Evolutionary conservation across 73 alveolate species (phyloP), one percentile per base, ranked within the genome.

Genomic region (Tetrahymena malaccensis): DNA sequence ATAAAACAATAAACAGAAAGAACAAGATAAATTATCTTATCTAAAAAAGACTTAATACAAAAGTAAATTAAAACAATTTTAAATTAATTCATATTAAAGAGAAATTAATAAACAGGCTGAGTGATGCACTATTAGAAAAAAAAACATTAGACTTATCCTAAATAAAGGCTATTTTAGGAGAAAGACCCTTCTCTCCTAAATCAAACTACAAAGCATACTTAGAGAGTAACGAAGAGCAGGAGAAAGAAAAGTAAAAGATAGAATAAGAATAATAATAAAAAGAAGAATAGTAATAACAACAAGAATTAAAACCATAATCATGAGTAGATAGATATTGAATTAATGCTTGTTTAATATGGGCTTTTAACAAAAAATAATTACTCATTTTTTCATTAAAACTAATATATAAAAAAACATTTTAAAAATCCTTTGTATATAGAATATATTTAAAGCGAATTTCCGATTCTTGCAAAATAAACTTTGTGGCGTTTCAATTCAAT

Each of bases 151-250:
- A 97, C 16, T 96, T 98, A 35, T 97, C 98, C 37, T 97, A 97
- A 89, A 97, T 98, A 35, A 95, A 97, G 31, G 98, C 96, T 21
- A 50, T 97, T 22, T 96, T 98, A 21, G 99, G 99, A 10, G 97
- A 97, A 89, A 96, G 99, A 94, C 99, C 99, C 10, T 98, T 95
- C 94, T 97, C 98, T 22, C 94, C 97, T 43, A 98, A 98, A 95
- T 95, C 97, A 16, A 95, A 95, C 89, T 95, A 85, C 44, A 95
- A 95, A 34, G 97, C 97, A 0, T 95, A 85, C 93, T 43, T 95
- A 33, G 95, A 89, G 50, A 55, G 94, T 55, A 85, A 85, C n/a
- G 94, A 38, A 43, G 94, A 85, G 38, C n/a, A 31, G 34, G 94
- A 35, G 38, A 85, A 85, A 35, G 94, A 85, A 43, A 85, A 85